These are phyloP conservation scores for Plasmodium billcollinsi DNA, from an alignment of 169 alveolate species.

Conservation along the genomic window DNA sequence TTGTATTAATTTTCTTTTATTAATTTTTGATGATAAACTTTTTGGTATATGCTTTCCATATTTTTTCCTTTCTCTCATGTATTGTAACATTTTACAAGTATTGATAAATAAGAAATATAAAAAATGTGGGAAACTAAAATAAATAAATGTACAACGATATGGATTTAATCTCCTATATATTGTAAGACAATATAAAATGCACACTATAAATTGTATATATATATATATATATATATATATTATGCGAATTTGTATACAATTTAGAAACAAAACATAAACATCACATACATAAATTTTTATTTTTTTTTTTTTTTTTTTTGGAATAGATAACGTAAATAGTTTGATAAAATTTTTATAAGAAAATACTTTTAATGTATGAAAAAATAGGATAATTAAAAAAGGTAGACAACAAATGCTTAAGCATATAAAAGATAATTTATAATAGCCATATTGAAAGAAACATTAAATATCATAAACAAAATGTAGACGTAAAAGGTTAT, in stretches of 20 bases:
- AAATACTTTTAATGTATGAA: no score
- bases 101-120: not conserved
- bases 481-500: no score
- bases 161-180: no score
- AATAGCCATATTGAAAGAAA: no score
- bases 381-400: not conserved
- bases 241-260: no score
- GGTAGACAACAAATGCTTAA: not conserved
- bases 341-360: no score
- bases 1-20: conserved; percentile 58
- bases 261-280: no score
- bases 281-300: no score
- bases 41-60: conserved; percentile 66
- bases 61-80: conserved; percentile 67
- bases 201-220: not conserved
- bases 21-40: conserved; percentile 66
- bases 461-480: no score
- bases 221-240: not conserved
- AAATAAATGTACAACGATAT: not conserved
- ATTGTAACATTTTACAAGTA: conserved; percentile 55
- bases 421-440: no score
- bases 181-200: not conserved
- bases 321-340: no score
- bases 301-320: no score
- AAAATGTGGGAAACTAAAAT: not conserved